Conservation (phyloP, 345 rosid genomes). For the Eucalyptus sp. region DNA sequence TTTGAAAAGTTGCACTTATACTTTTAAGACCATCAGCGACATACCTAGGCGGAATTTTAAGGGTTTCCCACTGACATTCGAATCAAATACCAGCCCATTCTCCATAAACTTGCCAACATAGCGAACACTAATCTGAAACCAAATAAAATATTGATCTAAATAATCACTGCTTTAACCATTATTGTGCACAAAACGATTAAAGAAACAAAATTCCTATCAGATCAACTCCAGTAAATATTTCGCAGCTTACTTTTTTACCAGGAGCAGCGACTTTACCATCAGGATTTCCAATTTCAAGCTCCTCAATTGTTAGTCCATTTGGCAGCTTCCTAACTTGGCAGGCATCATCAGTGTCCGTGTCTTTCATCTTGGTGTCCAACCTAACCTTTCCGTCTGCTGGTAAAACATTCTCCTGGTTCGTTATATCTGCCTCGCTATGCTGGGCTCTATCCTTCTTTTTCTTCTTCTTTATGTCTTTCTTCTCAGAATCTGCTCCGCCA, state of each 20-base stretch:
- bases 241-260: slow-evolving; percentile 35
- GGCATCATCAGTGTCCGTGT: background rate
- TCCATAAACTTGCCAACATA: slow-evolving; percentile 35
- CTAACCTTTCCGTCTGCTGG: background rate
- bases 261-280: slow-evolving; percentile 30
- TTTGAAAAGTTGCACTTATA: background rate
- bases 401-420: background rate
- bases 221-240: background rate
- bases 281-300: slow-evolving; percentile 22
- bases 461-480: slow-evolving; percentile 15
- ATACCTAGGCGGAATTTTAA: slow-evolving; percentile 44
- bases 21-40: background rate
- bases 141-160: background rate
- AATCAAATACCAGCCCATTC: slow-evolving; percentile 30
- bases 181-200: background rate
- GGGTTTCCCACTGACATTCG: slow-evolving; percentile 19
- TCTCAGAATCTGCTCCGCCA: background rate
- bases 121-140: slow-evolving; percentile 30
- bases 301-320: slow-evolving; percentile 28
- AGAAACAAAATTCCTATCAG: background rate
- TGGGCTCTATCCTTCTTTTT: slow-evolving; percentile 10
- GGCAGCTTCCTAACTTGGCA: slow-evolving; percentile 6
- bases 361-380: background rate
- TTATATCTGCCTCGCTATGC: slow-evolving; percentile 1
- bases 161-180: background rate